These are phyloP conservation scores for Metschnikowia peoriensis DNA, from an alignment of 805 yeast species.

Conservation along the genomic window DNA sequence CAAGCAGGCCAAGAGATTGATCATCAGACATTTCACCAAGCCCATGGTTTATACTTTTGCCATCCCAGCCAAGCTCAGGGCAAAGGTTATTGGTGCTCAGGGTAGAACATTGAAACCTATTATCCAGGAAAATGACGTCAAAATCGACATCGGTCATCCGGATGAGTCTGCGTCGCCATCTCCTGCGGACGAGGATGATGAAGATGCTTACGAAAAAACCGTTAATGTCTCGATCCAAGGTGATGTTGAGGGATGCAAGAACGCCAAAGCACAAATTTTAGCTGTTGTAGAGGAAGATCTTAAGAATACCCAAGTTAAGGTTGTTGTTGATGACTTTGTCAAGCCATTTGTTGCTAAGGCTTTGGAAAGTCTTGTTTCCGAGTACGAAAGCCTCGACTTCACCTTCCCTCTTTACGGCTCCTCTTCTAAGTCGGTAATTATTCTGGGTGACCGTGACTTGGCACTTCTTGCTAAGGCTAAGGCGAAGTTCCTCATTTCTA, in stretches of 20 bases:
- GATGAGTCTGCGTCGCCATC: conserved; percentile 20
- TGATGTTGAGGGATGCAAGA: conserved; percentile 76
- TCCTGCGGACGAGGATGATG: conserved; percentile 32
- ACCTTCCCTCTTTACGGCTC: conserved; percentile 39
- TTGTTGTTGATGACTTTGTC: conserved; percentile 43
- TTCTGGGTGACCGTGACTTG: conserved; percentile 71
- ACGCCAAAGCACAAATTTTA: conserved; percentile 67
- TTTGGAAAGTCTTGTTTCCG: conserved; percentile 23
- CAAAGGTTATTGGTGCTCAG: conserved; percentile 81
- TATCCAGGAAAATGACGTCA: conserved; percentile 62
- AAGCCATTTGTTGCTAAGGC: conserved; percentile 29
- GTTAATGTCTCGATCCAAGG: conserved; percentile 71
- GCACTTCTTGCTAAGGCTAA: conserved; percentile 55
- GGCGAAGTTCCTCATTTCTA: conserved; percentile 45
- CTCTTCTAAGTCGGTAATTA: conserved; percentile 36
- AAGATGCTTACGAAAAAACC: conserved; percentile 59
- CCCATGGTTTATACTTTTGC: conserved; percentile 60
- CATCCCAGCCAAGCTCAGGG: conserved; percentile 75
- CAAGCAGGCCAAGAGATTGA: conserved; percentile 66
- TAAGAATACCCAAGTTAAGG: conserved; percentile 50
- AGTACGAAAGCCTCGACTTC: conserved; percentile 29
- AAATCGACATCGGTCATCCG: conserved; percentile 60
- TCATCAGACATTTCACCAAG: conserved; percentile 72
- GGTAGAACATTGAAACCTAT: conserved; percentile 83
- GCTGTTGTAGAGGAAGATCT: conserved; percentile 76